These are phyloP conservation scores for thale cress (Arabidopsis thaliana) DNA, from an alignment of 345 rosid species.

Conservation along the genomic window TAIR10.1 NC_003071.7:12061001-12061500, in stretches of 20 bases:
- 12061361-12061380: conserved; percentile 66
- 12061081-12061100: conserved; percentile 94
- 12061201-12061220: conserved; percentile 39
- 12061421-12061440: conserved; percentile 61
- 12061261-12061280: background rate
- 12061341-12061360: conserved; percentile 87
- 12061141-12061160: conserved; percentile 93
- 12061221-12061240: conserved; percentile 16
- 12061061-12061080: conserved; percentile 82
- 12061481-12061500: conserved; percentile 13
- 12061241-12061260: conserved; percentile 16
- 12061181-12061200: conserved; percentile 96
- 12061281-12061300: conserved; percentile 94
- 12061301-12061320: conserved; percentile 83
- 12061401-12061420: conserved; percentile 57
- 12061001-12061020: conserved; percentile 64
- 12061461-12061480: conserved; percentile 88
- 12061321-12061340: conserved; percentile 95
- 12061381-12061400: conserved; percentile 66
- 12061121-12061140: conserved; percentile 93
- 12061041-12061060: conserved; percentile 86
- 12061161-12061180: conserved; percentile 97
- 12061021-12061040: conserved; percentile 83
- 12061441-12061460: conserved; percentile 81
- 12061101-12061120: conserved; percentile 87